phyloP scores from a whole-genome alignment of 768 basidiomycete species.

The Cubamyces sp. region DNA sequence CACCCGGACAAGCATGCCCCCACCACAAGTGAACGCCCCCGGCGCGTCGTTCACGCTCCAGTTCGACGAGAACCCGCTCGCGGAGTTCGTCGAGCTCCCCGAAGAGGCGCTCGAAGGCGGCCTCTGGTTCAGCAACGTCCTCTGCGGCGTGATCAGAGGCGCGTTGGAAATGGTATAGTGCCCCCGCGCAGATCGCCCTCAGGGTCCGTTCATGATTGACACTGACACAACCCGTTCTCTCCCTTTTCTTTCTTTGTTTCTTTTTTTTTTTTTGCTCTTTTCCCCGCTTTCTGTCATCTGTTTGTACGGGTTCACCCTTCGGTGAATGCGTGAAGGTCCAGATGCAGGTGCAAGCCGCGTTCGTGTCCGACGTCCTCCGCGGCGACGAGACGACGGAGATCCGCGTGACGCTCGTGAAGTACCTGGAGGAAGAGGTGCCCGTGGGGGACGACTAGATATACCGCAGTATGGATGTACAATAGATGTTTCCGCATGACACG shows the following conservation, averaged over 20 bases:
- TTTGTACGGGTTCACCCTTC: too few species aligned
- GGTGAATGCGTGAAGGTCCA: slow-evolving; percentile 65
- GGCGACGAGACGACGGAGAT: slow-evolving; percentile 97
- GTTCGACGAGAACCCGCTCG: slow-evolving; percentile 93
- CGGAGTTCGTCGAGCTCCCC: slow-evolving; percentile 96
- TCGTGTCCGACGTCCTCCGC: slow-evolving; percentile 86
- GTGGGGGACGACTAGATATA: slow-evolving; percentile 79
- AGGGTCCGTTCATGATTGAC: neutral
- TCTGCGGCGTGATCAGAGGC: slow-evolving; percentile 92
- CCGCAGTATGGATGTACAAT: slow-evolving; percentile 29
- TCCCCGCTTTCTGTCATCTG: too few species aligned
- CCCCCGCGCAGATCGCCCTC: neutral
- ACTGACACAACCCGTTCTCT: neutral
- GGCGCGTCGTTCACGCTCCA: slow-evolving; percentile 80
- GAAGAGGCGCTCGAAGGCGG: slow-evolving; percentile 92
- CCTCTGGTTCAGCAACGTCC: slow-evolving; percentile 95
- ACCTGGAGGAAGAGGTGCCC: slow-evolving; percentile 95
- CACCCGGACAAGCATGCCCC: slow-evolving; percentile 32
- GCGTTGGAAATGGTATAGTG: slow-evolving; percentile 88
- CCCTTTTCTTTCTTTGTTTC: neutral
- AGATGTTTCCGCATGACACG: slow-evolving; percentile 15
- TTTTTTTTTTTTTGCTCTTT: too few species aligned
- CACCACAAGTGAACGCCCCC: slow-evolving; percentile 43
- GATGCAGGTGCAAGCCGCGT: slow-evolving; percentile 90
- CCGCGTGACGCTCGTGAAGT: slow-evolving; percentile 85